Evolutionary conservation across 352 stramenopile genomes (phyloP).

Genomic region (Pythium vanterpoolii): DNA sequence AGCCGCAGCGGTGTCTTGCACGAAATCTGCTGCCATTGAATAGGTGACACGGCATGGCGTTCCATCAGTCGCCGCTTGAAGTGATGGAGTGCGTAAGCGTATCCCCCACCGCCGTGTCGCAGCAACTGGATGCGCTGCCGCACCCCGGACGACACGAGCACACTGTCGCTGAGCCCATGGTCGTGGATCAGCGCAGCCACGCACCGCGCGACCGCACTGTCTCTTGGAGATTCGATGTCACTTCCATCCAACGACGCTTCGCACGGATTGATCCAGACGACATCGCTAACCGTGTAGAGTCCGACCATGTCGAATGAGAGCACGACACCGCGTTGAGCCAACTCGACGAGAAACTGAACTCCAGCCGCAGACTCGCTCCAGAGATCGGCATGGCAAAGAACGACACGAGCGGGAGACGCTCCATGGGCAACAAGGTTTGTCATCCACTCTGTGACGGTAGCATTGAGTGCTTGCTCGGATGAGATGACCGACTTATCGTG

Average conservation of each 20-base stretch:
- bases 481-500: not conserved
- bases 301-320: slow-evolving; percentile 71
- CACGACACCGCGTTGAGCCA: slow-evolving; percentile 37
- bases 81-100: slow-evolving; percentile 48
- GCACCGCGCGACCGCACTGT: slow-evolving; percentile 39
- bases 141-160: slow-evolving; percentile 66
- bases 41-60: slow-evolving; percentile 26
- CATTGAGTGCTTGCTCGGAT: not conserved
- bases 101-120: slow-evolving; percentile 66
- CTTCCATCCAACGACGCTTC: not conserved
- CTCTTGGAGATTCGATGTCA: slow-evolving; percentile 32
- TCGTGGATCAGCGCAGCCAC: slow-evolving; percentile 32
- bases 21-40: slow-evolving; percentile 45
- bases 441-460: slow-evolving; percentile 30
- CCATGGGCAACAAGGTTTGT: slow-evolving; percentile 30
- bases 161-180: slow-evolving; percentile 23
- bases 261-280: slow-evolving; percentile 35
- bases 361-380: slow-evolving; percentile 36
- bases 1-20: slow-evolving; percentile 41
- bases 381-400: slow-evolving; percentile 69
- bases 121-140: slow-evolving; percentile 66
- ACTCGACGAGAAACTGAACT: slow-evolving; percentile 34
- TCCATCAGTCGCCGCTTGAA: slow-evolving; percentile 43
- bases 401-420: slow-evolving; percentile 33
- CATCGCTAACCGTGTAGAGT: slow-evolving; percentile 56